phyloP scores from a whole-genome alignment of 2,329 filamentous ascomycete genomes.

The Aspergillus puulaauensis region DNA sequence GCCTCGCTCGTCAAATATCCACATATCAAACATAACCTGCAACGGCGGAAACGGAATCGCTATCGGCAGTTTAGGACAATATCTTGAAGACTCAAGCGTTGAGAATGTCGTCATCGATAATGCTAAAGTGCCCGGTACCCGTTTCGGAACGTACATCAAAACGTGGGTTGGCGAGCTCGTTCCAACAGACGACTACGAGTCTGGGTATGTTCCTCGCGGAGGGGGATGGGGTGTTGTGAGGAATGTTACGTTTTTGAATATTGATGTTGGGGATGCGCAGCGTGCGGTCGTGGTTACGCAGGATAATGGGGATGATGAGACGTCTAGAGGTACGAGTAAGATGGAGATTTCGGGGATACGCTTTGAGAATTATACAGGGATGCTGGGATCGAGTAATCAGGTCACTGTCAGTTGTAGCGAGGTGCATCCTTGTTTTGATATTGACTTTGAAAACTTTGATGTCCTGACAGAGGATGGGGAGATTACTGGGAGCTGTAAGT shows the following conservation, averaged over 20 bases:
- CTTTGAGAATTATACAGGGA: slow-evolving; percentile 55
- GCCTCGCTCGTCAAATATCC: slow-evolving; percentile 60
- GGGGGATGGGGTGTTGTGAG: slow-evolving; percentile 55
- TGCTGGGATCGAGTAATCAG: neutral
- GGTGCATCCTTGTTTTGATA: neutral
- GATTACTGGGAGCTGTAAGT: neutral
- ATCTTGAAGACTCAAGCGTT: slow-evolving; percentile 54
- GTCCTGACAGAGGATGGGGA: neutral
- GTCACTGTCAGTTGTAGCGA: neutral
- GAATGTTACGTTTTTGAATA: slow-evolving; percentile 54
- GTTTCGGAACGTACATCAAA: slow-evolving; percentile 55
- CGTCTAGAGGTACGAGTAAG: slow-evolving; percentile 48
- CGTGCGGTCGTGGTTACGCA: slow-evolving; percentile 48
- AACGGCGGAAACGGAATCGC: slow-evolving; percentile 54
- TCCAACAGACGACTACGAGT: slow-evolving; percentile 51
- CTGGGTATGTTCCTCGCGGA: slow-evolving; percentile 48
- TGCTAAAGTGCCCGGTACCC: slow-evolving; percentile 46
- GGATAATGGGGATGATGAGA: slow-evolving; percentile 52
- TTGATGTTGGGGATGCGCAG: slow-evolving; percentile 48
- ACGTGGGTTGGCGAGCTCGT: slow-evolving; percentile 55
- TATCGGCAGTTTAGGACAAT: slow-evolving; percentile 55
- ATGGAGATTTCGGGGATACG: slow-evolving; percentile 52
- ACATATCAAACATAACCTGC: slow-evolving; percentile 55
- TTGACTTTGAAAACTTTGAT: neutral
- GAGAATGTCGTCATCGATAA: slow-evolving; percentile 51